Evolutionary conservation across 1,139 yeast genomes (phyloP), one percentile per base, ranked within the genome.

Genomic region (Suhomyces anneliseae): DNA sequence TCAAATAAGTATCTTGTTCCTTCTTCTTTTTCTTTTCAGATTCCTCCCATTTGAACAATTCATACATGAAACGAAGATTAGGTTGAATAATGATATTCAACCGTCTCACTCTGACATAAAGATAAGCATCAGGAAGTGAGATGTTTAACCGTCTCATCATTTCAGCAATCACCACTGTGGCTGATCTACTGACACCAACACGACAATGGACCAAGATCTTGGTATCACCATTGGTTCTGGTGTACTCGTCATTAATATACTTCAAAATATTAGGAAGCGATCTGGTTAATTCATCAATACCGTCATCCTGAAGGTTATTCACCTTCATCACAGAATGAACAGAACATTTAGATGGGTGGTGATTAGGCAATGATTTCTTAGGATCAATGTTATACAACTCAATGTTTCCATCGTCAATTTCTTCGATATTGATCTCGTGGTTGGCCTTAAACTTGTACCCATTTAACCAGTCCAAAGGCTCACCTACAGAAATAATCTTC

Each of bases 401-500:
- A 31, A 74, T 63, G 47, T 64, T 66, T 8, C 75, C 74, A 34
- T 56, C 58, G 41, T 66, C 64, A 2, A 65, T 43, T 37, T 58
- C 61, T 7, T 66, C 66, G 3, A 61, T 51, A 1, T 38, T 43
- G 6, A 70, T 57, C 14, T 66, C 63, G 50, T 71, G 58, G 31
- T 59, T 51, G 27, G 56, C 55, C 45, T 59, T 59, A 52, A 74
- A 73, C 35, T 56, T 63, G 36, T 58, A 54, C 1, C 70, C 72
- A 39, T 62, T 59, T 9, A 78, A 51, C 85, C 97, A 90, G 3
- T 80, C 71, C n/a, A 90, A 70, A 9, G 70, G 71, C 59, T 92
- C 98, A 0, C 98, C 99, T 8, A 93, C 97, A 2, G 96, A 86
- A 7, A 93, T 82, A 11, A 93, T 77, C 49, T 88, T 82, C 29